Conservation (phyloP, 495 filamentous ascomycete species). For the Beverwykella pulmonaria region DNA sequence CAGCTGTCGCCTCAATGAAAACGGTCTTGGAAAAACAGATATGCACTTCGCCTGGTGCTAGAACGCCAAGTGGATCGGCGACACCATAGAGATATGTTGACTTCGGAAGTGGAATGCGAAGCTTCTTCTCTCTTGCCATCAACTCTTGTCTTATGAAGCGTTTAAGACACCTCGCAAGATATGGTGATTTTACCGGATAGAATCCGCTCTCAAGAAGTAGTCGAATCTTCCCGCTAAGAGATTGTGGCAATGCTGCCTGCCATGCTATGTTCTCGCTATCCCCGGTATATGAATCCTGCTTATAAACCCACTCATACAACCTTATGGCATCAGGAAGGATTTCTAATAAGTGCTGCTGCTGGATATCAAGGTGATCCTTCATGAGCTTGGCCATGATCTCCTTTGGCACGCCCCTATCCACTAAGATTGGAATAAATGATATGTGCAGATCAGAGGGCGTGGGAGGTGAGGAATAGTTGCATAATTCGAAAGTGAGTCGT, state of each 20-base stretch:
- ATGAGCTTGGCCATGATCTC: conserved; percentile 62
- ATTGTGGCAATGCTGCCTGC: conserved; percentile 57
- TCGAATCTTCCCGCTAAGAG: conserved; percentile 54
- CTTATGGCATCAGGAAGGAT: conserved; percentile 55
- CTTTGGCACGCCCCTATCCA: conserved; percentile 62
- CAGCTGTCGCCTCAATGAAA: conserved; percentile 56
- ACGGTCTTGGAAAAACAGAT: conserved; percentile 76
- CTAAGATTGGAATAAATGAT: conserved; percentile 77
- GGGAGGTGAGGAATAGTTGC: conserved; percentile 63
- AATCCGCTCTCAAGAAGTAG: conserved; percentile 55
- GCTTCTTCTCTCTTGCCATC: conserved; percentile 57
- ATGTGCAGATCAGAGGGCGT: conserved; percentile 69
- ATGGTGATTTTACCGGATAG: conserved; percentile 58
- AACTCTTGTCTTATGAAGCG: conserved; percentile 59
- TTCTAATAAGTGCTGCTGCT: conserved; percentile 62
- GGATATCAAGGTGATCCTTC: conserved; percentile 57
- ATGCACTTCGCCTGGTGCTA: conserved; percentile 77
- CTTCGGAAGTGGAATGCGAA: conserved; percentile 72
- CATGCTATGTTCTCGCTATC: conserved; percentile 45
- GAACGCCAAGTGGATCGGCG: conserved; percentile 71
- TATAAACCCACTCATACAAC: conserved; percentile 62
- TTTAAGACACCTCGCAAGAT: conserved; percentile 60
- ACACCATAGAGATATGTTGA: conserved; percentile 82
- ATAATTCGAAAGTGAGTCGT: conserved; percentile 74
- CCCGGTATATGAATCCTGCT: conserved; percentile 29